phyloP scores from a whole-genome alignment of 139 green algal genomes.

The Asterochloris erici region DNA sequence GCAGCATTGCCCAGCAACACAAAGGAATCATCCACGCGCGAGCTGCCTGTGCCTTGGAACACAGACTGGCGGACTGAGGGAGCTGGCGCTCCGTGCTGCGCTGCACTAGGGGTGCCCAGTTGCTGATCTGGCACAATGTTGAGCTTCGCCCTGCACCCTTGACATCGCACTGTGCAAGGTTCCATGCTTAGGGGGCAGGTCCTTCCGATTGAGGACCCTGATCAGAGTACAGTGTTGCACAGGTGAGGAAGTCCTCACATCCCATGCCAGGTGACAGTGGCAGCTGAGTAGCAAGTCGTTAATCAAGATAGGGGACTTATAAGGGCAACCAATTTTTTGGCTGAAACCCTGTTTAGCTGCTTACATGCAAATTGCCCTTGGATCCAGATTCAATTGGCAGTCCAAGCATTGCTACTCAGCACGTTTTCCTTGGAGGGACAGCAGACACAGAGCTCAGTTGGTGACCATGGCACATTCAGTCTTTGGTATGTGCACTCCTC shows the following conservation, averaged over 20 bases:
- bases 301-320: background rate
- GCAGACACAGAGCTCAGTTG: background rate
- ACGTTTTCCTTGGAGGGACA: background rate
- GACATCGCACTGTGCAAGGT: constrained; percentile 5
- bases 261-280: background rate
- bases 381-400: too few relatives aligned
- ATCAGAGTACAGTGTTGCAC: background rate
- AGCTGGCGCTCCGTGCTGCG: background rate
- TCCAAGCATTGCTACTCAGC: too few relatives aligned
- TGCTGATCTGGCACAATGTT: constrained; percentile 11
- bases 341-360: background rate
- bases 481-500: background rate
- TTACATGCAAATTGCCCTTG: too few relatives aligned
- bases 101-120: background rate
- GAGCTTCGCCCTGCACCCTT: constrained; percentile 15
- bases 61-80: background rate
- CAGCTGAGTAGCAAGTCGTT: too few relatives aligned
- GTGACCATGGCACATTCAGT: constrained; percentile 7
- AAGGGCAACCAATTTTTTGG: background rate
- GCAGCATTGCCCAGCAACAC: constrained; percentile 53
- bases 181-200: background rate
- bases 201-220: background rate
- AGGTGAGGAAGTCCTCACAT: background rate
- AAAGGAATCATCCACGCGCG: constrained; percentile 62
- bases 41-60: background rate